Evolutionary conservation across 2,329 filamentous ascomycete genomes (phyloP).

Genomic region (Penicillium nordicum): DNA sequence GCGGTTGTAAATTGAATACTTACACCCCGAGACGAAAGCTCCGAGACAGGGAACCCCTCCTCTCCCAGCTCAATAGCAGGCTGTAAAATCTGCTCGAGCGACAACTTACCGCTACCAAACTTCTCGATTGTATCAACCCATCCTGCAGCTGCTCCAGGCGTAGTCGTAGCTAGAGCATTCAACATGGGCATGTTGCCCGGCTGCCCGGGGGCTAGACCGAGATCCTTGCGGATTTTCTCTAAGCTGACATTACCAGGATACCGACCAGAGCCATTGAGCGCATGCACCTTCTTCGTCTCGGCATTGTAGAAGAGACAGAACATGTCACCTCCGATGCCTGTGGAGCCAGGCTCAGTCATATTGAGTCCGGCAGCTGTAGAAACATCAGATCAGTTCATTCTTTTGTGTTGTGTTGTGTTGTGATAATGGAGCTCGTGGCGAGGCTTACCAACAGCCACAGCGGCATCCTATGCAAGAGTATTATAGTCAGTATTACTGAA

Average conservation of each 20-base stretch:
- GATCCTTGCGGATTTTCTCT: slow-evolving; percentile 64
- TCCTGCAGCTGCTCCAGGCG: slow-evolving; percentile 85
- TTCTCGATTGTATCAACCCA: slow-evolving; percentile 87
- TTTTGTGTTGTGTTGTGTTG: not conserved
- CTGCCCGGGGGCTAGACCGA: slow-evolving; percentile 61
- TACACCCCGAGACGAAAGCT: slow-evolving; percentile 68
- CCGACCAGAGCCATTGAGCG: slow-evolving; percentile 91
- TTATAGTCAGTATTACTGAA: not conserved
- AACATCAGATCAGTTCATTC: slow-evolving; percentile 9
- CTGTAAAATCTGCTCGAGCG: slow-evolving; percentile 69
- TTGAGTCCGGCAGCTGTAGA: slow-evolving; percentile 77
- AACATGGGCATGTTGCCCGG: slow-evolving; percentile 64
- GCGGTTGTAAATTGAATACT: slow-evolving; percentile 33
- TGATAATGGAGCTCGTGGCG: not conserved
- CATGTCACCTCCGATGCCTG: slow-evolving; percentile 95
- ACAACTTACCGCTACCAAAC: slow-evolving; percentile 84
- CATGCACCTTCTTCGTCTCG: slow-evolving; percentile 73
- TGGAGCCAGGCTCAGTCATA: slow-evolving; percentile 87
- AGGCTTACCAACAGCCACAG: slow-evolving; percentile 75
- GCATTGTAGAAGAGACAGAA: slow-evolving; percentile 93
- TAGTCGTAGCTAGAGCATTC: slow-evolving; percentile 77
- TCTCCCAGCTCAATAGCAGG: slow-evolving; percentile 86
- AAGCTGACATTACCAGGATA: slow-evolving; percentile 67
- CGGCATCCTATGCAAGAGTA: slow-evolving; percentile 67
- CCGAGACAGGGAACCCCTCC: slow-evolving; percentile 83